Evolutionary conservation across 2,329 filamentous ascomycete species (phyloP).

Genomic region (Hirsutella thompsonii): DNA sequence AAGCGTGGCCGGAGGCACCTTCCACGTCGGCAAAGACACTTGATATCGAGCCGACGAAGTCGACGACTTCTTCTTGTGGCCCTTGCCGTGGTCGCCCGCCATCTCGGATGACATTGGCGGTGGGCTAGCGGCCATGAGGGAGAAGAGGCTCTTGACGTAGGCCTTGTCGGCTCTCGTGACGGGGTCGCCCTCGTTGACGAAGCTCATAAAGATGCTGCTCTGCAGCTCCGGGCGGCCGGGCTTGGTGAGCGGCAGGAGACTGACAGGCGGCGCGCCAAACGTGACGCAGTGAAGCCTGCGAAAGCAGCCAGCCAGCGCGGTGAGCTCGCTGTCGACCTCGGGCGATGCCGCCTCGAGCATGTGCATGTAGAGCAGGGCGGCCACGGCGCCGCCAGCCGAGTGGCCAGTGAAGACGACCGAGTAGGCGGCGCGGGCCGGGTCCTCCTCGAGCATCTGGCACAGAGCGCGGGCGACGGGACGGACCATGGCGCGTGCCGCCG

Average conservation of each 20-base stretch:
- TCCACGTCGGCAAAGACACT: constrained; percentile 35
- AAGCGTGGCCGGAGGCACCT: constrained; percentile 50
- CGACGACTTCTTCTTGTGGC: neutral
- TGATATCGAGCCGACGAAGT: neutral
- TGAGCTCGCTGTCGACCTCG: constrained; percentile 53
- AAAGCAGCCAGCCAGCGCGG: constrained; percentile 55
- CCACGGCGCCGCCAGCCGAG: constrained; percentile 74
- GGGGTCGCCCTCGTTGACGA: constrained; percentile 79
- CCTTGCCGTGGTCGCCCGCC: constrained; percentile 21
- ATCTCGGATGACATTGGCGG: constrained; percentile 19
- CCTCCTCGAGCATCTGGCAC: constrained; percentile 56
- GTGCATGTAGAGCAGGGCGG: constrained; percentile 66
- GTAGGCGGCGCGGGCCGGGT: constrained; percentile 51
- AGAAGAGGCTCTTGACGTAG: constrained; percentile 60
- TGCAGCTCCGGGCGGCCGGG: constrained; percentile 33
- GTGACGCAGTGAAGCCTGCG: constrained; percentile 73
- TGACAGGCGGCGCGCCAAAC: constrained; percentile 73
- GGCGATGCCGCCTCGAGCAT: constrained; percentile 54
- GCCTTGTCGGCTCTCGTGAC: constrained; percentile 64
- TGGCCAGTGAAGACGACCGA: constrained; percentile 77
- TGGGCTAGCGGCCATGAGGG: constrained; percentile 49
- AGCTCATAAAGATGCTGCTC: constrained; percentile 65
- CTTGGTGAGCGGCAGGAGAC: constrained; percentile 53
- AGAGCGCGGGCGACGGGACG: constrained; percentile 58
- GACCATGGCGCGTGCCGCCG: constrained; percentile 64